These are phyloP conservation scores for Liriodendron chinense DNA, from an alignment of 164 flowering plant genomes.

Conservation along the genomic window DNA sequence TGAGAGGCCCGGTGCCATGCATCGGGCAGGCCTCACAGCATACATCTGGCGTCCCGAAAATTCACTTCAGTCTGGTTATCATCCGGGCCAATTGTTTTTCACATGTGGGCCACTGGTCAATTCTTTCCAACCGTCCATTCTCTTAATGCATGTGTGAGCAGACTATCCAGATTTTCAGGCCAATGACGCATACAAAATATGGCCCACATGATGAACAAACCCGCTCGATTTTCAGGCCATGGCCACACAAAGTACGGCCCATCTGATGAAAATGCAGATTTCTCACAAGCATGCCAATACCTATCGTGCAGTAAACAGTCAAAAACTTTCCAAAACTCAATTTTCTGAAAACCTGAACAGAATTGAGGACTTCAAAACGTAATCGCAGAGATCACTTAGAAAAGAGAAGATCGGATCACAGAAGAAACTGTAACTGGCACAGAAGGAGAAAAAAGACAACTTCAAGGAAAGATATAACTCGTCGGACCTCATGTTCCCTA, in stretches of 20 bases:
- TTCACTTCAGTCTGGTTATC: no score
- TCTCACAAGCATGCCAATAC: background rate
- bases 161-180: no score
- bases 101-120: no score
- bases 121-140: no score
- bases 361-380: background rate
- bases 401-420: background rate
- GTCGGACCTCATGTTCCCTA: conserved; percentile 73
- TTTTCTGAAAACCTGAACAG: background rate
- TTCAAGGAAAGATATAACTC: background rate
- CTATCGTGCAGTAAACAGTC: background rate
- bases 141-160: no score
- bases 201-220: background rate
- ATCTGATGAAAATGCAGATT: background rate
- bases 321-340: no score
- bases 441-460: background rate
- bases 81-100: no score
- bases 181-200: background rate
- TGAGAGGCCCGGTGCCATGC: background rate
- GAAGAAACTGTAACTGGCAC: background rate
- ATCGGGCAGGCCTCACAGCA: background rate
- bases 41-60: no score
- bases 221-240: background rate
- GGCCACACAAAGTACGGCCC: background rate
- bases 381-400: background rate